Conservation (phyloP, 768 basidiomycete genomes). For the Amanita pallidorosea region DNA sequence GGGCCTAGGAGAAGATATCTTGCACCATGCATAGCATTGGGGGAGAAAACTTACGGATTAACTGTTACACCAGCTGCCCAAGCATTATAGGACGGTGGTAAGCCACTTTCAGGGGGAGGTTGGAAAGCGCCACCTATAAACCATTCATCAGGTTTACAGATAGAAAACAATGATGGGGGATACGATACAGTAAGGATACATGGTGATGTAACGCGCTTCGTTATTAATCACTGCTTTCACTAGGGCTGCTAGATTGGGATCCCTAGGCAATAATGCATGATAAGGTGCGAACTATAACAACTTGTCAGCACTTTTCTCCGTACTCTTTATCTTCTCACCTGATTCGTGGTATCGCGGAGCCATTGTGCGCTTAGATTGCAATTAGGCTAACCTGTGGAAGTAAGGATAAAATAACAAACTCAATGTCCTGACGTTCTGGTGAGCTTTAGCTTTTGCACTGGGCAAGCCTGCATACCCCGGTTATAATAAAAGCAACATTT, state of each 20-base stretch:
- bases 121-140: constrained; percentile 58
- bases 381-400: constrained; percentile 2
- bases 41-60: constrained; percentile 49
- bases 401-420: constrained; percentile 31
- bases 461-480: constrained; percentile 39
- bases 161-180: neutral
- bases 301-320: constrained; percentile 4
- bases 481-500: constrained; percentile 73
- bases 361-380: constrained; percentile 53
- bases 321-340: constrained; percentile 28
- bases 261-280: constrained; percentile 42
- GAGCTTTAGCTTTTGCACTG: neutral
- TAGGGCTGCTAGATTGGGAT: constrained; percentile 47
- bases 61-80: constrained; percentile 64
- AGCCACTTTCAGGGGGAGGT: constrained; percentile 65
- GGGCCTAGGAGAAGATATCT: constrained; percentile 28
- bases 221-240: constrained; percentile 80
- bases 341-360: constrained; percentile 76
- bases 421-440: constrained; percentile 45
- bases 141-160: neutral
- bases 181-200: constrained; percentile 59
- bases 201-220: constrained; percentile 60
- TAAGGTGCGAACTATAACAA: constrained; percentile 57
- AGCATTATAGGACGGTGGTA: constrained; percentile 51
- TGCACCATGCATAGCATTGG: neutral